These are phyloP conservation scores for Cryptococcus hybrid DNA, from an alignment of 1,284 basidiomycete genomes.

Conservation along the genomic window DNA sequence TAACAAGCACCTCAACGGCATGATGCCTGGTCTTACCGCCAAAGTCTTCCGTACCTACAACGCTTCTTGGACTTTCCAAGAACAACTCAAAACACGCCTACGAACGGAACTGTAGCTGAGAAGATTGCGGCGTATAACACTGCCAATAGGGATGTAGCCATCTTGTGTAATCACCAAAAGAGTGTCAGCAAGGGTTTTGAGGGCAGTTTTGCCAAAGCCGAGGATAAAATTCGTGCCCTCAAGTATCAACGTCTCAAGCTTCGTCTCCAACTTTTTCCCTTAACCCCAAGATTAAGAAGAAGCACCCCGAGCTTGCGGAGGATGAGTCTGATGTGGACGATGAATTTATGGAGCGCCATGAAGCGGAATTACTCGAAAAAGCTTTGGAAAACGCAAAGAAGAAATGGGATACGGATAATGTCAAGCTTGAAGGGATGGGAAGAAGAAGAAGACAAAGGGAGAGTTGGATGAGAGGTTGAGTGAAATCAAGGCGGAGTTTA, in stretches of 20 bases:
- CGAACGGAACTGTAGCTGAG: slow-evolving; percentile 75
- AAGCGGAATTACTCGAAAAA: slow-evolving; percentile 72
- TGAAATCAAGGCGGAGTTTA: slow-evolving; percentile 74
- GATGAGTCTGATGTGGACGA: slow-evolving; percentile 92
- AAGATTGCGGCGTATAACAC: slow-evolving; percentile 94
- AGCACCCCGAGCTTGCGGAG: slow-evolving; percentile 66
- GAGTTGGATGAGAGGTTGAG: slow-evolving; percentile 75
- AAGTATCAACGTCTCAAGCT: slow-evolving; percentile 95
- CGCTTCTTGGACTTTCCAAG: slow-evolving; percentile 90
- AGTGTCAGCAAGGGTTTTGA: slow-evolving; percentile 86
- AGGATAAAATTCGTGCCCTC: slow-evolving; percentile 69
- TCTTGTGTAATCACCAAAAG: slow-evolving; percentile 97
- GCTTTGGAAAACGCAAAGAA: slow-evolving; percentile 84
- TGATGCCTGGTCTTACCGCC: slow-evolving; percentile 95
- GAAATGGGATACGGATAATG: slow-evolving; percentile 85
- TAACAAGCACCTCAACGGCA: slow-evolving; percentile 84
- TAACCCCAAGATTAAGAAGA: slow-evolving; percentile 78
- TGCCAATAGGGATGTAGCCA: slow-evolving; percentile 91
- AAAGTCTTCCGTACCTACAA: slow-evolving; percentile 99
- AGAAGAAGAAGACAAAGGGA: slow-evolving; percentile 62
- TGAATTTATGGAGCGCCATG: slow-evolving; percentile 80
- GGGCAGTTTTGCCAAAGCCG: slow-evolving; percentile 87
- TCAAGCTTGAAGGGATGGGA: slow-evolving; percentile 71
- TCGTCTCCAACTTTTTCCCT: slow-evolving; percentile 70
- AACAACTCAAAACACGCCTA: slow-evolving; percentile 70